Base-by-base conservation (phyloP, 2,329 filamentous ascomycete genomes). In the Hortaea sp. region DNA sequence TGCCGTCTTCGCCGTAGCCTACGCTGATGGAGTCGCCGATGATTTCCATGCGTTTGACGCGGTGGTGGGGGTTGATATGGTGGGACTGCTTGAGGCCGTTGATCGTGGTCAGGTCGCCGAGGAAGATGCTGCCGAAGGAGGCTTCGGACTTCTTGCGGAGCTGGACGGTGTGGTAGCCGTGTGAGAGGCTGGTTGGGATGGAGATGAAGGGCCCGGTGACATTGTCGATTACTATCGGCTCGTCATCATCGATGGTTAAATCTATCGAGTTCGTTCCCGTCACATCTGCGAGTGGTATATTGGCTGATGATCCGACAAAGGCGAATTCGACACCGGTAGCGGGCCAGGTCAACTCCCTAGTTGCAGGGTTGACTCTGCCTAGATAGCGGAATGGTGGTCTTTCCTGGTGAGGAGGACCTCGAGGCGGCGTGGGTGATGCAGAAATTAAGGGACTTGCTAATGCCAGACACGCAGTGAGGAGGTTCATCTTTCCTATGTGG, bases 1-100 rank as follows among this genome's bases (percentile, higher is more conserved):
- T 54, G 37, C 66, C 69, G 45, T 69, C 68, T 10, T 70, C 61
- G 1, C 69, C 69, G 48, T 72, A 71, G 3, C 68, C 69, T 4
- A 69, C 69, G 2, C 60, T 66, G 50, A 71, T 71, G 27, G 68
- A 71, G 55, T 72, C 69, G 6, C 69, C 69, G 29, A 72, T 68
- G 40, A 70, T 55, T 49, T 72, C 67, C 37, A 72, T 70, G 47
- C 64, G 64, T 27, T 64, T 66, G 7, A 53, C 54, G 3, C 60
- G 57, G 10, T 42, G 34, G 1, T 48, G 49, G 6, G 49, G 41
- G 11, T 55, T 47, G 13, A 66, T 2, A 3, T n/a, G 32, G n/a
- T 2, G 32, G n/a, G 32, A n/a, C 4, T 35, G 32, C 20, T 20
- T 20, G n/a, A 35, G 7, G 32, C 32, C 32, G n/a, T 9, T 9